Evolutionary conservation across 2,329 filamentous ascomycete genomes (phyloP).

Genomic region (Fusarium torulosum): DNA sequence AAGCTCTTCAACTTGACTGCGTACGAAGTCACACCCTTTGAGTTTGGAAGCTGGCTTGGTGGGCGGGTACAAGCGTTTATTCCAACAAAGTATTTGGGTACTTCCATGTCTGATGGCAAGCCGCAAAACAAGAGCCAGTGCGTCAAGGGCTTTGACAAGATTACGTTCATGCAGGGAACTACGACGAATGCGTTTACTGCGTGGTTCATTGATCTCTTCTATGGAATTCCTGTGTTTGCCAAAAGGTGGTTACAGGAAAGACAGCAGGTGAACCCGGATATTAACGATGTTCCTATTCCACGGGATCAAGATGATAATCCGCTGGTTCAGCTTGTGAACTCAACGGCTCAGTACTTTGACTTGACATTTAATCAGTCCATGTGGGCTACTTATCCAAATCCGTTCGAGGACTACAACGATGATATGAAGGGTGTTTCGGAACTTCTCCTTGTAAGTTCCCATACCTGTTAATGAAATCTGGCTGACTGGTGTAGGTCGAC

Average conservation of each 20-base stretch:
- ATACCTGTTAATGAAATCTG: accelerated
- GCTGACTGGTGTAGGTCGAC: conserved; percentile 42
- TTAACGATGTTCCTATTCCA: conserved; percentile 40
- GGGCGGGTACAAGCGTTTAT: conserved; percentile 49
- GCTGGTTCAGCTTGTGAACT: conserved; percentile 42
- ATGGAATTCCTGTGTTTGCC: conserved; percentile 43
- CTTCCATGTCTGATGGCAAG: conserved; percentile 45
- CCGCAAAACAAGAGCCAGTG: conserved; percentile 47
- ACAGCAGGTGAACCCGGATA: conserved; percentile 21
- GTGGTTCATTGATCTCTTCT: conserved; percentile 48
- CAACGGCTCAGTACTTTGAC: conserved; percentile 44
- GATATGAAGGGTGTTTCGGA: conserved; percentile 45
- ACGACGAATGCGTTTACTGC: conserved; percentile 48
- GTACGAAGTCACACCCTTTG: conserved; percentile 52
- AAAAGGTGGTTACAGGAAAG: conserved; percentile 36
- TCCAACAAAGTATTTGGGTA: conserved; percentile 48
- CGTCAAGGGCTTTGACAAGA: conserved; percentile 50
- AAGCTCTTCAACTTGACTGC: conserved; percentile 49
- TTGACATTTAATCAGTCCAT: conserved; percentile 50
- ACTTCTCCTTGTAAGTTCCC: conserved; percentile 42
- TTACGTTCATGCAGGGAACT: conserved; percentile 50
- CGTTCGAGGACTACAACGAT: conserved; percentile 48
- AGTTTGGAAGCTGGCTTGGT: conserved; percentile 52
- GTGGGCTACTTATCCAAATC: conserved; percentile 51
- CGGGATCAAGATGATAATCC: conserved; percentile 34